Evolutionary conservation across 345 rosid species (phyloP).

Genomic region (Corchorus olitorius): DNA sequence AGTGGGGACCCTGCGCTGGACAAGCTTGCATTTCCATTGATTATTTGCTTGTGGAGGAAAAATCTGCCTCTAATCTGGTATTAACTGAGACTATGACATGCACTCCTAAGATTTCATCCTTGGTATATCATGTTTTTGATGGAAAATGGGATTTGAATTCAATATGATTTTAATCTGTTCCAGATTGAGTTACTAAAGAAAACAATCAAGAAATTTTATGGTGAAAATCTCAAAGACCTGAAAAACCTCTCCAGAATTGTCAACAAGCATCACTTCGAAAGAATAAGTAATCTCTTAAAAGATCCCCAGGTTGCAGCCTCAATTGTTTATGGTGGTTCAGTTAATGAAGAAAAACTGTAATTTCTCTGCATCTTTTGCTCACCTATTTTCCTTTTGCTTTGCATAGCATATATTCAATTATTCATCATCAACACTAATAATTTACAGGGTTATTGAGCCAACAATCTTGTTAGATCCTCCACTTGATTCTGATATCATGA

Average conservation of each 20-base stretch:
- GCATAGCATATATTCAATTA: too few relatives aligned
- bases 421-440: too few relatives aligned
- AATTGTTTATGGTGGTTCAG: slow-evolving; percentile 68
- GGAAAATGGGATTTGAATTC: background rate
- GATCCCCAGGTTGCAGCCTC: slow-evolving; percentile 68
- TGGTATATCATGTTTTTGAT: background rate
- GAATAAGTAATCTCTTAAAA: slow-evolving; percentile 48
- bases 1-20: slow-evolving; percentile 82
- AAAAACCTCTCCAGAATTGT: slow-evolving; percentile 55
- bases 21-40: slow-evolving; percentile 82
- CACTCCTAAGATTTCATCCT: background rate
- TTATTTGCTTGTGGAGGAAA: slow-evolving; percentile 26
- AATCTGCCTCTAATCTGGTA: too few relatives aligned
- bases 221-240: slow-evolving; percentile 56
- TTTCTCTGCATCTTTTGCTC: slow-evolving; percentile 19
- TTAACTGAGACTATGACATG: too few relatives aligned
- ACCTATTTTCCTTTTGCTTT: too few relatives aligned
- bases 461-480: slow-evolving; percentile 69
- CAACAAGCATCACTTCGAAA: slow-evolving; percentile 52
- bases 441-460: slow-evolving; percentile 48
- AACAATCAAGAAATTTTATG: slow-evolving; percentile 52
- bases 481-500: slow-evolving; percentile 63
- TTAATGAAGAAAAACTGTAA: slow-evolving; percentile 65
- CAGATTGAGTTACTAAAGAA: slow-evolving; percentile 66
- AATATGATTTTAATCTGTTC: slow-evolving; percentile 16